Conservation (phyloP, 2,329 filamentous ascomycete genomes). For the Fusarium devonianum region DNA sequence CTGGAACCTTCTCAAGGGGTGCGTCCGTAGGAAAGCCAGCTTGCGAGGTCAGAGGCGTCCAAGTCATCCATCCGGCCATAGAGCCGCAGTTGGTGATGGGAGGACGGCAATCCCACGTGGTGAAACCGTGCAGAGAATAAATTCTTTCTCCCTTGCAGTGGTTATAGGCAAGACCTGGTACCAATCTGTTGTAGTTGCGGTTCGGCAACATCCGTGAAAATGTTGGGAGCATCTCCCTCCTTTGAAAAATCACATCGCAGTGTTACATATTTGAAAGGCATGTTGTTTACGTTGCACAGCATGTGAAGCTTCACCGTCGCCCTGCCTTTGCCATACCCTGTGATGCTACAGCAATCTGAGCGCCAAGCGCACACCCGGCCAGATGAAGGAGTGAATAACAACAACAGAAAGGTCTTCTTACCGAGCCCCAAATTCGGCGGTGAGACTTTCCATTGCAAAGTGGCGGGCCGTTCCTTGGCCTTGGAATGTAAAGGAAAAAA, state of each 20-base stretch:
- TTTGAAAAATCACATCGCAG: too few relatives aligned
- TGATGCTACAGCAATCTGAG: slow-evolving; percentile 26
- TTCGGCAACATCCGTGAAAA: slow-evolving; percentile 15
- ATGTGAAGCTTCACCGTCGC: slow-evolving; percentile 22
- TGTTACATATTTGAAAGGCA: slow-evolving; percentile 14
- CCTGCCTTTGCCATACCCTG: slow-evolving; percentile 23
- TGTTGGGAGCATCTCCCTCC: slow-evolving; percentile 4
- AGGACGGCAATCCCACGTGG: slow-evolving; percentile 37
- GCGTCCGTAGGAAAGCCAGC: slow-evolving; percentile 19
- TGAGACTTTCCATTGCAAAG: slow-evolving; percentile 25
- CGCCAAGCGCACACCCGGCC: slow-evolving; percentile 24
- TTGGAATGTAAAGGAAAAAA: slow-evolving; percentile 22
- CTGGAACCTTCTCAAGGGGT: slow-evolving; percentile 8
- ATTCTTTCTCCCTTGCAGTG: slow-evolving; percentile 7
- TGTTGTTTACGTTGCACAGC: slow-evolving; percentile 27
- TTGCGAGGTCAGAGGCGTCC: slow-evolving; percentile 20
- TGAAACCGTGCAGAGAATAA: slow-evolving; percentile 34
- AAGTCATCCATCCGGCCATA: slow-evolving; percentile 31
- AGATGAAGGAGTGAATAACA: slow-evolving; percentile 8
- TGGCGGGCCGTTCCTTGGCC: slow-evolving; percentile 16
- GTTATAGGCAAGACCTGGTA: slow-evolving; percentile 12
- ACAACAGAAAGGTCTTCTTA: slow-evolving; percentile 5
- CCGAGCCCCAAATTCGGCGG: slow-evolving; percentile 6
- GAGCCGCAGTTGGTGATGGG: slow-evolving; percentile 29
- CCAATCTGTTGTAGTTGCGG: slow-evolving; percentile 12